phyloP scores from a whole-genome alignment of 495 filamentous ascomycete species.

The Cercophora samala region DNA sequence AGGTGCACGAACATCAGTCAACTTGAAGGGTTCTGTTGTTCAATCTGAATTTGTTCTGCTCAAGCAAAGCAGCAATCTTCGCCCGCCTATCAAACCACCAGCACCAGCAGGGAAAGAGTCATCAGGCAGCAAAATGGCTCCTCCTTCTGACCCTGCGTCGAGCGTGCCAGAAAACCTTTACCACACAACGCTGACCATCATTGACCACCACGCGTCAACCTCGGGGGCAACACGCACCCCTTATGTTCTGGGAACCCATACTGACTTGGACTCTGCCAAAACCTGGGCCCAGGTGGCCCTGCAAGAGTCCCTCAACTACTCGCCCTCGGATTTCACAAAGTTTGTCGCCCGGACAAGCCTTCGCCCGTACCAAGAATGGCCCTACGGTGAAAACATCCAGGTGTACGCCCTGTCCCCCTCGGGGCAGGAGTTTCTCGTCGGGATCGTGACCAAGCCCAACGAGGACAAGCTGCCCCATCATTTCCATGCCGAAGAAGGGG shows the following conservation, averaged over 20 bases:
- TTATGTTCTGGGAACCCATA: slow-evolving; percentile 42
- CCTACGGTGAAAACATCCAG: slow-evolving; percentile 37
- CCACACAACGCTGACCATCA: slow-evolving; percentile 41
- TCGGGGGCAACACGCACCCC: slow-evolving; percentile 31
- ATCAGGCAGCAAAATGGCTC: neutral
- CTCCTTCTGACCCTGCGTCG: neutral
- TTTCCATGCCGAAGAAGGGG: slow-evolving; percentile 21
- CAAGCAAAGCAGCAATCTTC: neutral
- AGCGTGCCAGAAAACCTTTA: slow-evolving; percentile 32
- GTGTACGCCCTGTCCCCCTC: slow-evolving; percentile 35
- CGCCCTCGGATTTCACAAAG: slow-evolving; percentile 35
- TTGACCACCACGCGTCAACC: slow-evolving; percentile 33
- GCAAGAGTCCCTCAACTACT: slow-evolving; percentile 32
- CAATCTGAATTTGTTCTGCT: neutral
- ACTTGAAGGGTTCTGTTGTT: neutral
- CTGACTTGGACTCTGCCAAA: slow-evolving; percentile 34
- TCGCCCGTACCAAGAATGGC: slow-evolving; percentile 24
- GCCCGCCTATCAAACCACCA: neutral
- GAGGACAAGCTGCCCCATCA: slow-evolving; percentile 13
- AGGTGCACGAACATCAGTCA: neutral
- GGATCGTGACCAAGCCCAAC: slow-evolving; percentile 41
- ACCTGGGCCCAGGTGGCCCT: slow-evolving; percentile 32
- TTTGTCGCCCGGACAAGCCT: slow-evolving; percentile 22
- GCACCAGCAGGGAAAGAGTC: neutral
- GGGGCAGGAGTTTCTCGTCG: slow-evolving; percentile 38